These are phyloP conservation scores for Verticillium zaregamsianum DNA, from an alignment of 2,329 filamentous ascomycete genomes.

Conservation along the genomic window DNA sequence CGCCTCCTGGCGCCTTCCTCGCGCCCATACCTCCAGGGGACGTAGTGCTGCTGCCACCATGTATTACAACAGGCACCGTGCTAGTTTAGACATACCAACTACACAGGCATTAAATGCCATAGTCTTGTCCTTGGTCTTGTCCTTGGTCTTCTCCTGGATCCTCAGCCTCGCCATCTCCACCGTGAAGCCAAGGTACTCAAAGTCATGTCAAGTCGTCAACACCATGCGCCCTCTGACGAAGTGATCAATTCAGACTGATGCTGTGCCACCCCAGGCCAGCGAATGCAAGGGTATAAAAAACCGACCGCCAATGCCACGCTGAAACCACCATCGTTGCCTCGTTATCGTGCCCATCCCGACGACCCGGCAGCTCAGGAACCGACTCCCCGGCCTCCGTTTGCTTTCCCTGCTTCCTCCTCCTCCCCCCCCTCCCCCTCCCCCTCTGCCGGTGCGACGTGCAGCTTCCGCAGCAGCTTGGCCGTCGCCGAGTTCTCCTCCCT, in stretches of 20 bases:
- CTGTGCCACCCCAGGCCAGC: neutral
- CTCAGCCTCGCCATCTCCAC: no score
- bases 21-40: no score
- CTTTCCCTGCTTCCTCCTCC: slow-evolving; percentile 9
- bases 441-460: slow-evolving; percentile 27
- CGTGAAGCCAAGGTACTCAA: no score
- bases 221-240: neutral
- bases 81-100: no score
- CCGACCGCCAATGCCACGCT: neutral
- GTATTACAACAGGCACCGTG: no score
- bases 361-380: neutral
- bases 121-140: no score
- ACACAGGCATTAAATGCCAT: no score
- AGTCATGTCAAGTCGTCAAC: no score
- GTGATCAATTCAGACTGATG: neutral
- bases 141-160: no score
- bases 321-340: neutral
- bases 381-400: neutral
- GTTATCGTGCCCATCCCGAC: neutral
- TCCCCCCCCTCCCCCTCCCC: slow-evolving; percentile 18
- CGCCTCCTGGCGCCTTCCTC: no score
- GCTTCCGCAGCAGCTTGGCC: slow-evolving; percentile 34
- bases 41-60: no score
- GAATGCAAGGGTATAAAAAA: neutral
- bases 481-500: slow-evolving; percentile 30